Base-by-base conservation (phyloP, 2,329 filamentous ascomycete genomes). In the Elsinoe necatrix region DNA sequence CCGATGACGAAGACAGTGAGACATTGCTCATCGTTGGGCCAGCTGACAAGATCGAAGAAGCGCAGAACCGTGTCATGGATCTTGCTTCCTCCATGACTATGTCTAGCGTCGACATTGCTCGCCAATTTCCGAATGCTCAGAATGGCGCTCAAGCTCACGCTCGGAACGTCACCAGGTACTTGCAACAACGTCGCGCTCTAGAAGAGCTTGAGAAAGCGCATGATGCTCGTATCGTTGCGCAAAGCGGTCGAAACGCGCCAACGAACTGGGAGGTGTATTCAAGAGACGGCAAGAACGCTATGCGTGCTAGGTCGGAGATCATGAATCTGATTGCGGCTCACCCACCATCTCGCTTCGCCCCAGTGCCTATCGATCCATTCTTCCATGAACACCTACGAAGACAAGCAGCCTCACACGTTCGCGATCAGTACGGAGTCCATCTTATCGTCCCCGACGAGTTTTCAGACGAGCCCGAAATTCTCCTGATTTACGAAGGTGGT, bases 211-310 rank as follows among this genome's bases (percentile, higher is more conserved):
- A 96, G 75, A 82, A 80, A 59, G 73, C 81, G 48, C 88, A 95
- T 71, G 81, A 87, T 66, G 85, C 90, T n/a, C 87, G 89, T 69
- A 95, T 97, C 68, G 87, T 92, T 64, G 84, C 90, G 1, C 88
- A 89, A 0, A 80, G 80, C 61, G 80, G 81, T 2, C 77, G 80
- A 51, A 83, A 88, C 43, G 84, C 84, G 34, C 83, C 83, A 9
- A 81, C 87, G 43, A 84, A 85, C 0, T 95, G 91, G 89, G 86
- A 95, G 69, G 80, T 97, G 56, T 95, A 91, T 72, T 88, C 89
- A 5, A 81, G 86, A 35, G 87, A 95, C 65, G 84, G 85, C 62
- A 95, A 93, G 77, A 95, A 90, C 67, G 80, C 81, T 25, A 82
- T 88, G 67, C 84, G 84, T 64, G 87, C 86, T 6, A 85, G 87